Percentiles rank a stretch among this genome's conserved stretches.
Conservation (phyloP, 441 rosid genomes). For the Eugenia klotzschiana region DNA sequence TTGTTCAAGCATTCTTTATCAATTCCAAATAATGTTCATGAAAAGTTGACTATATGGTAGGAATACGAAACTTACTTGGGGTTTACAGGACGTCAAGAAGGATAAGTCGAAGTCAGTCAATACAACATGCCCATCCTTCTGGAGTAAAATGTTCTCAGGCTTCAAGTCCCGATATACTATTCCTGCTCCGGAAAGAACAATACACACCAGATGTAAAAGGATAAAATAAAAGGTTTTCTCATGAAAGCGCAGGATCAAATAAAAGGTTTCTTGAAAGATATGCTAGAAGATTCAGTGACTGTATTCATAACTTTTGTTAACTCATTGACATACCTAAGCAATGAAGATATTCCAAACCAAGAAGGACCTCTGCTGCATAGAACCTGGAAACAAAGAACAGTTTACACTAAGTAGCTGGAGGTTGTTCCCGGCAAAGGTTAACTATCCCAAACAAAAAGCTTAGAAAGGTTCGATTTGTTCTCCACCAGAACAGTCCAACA, state of each 20-base stretch:
- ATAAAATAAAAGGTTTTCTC: not conserved
- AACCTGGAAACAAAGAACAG: conserved; percentile 41
- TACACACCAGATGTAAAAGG: not conserved
- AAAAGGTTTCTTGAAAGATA: not conserved
- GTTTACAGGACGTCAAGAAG: conserved; percentile 63
- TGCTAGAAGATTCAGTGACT: not conserved
- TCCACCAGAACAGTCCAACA: not conserved
- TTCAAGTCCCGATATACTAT: conserved; percentile 83
- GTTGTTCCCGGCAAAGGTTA: not conserved
- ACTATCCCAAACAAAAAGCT: not conserved
- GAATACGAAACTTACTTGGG: conserved; percentile 37
- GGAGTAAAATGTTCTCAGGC: conserved; percentile 87
- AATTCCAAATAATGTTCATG: not conserved
- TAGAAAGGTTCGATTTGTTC: not conserved
- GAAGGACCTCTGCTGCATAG: conserved; percentile 83
- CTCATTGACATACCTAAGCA: conserved; percentile 57
- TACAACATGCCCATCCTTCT: conserved; percentile 73
- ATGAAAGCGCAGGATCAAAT: not conserved
- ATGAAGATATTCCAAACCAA: conserved; percentile 89
- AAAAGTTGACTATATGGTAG: not conserved
- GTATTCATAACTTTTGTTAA: not conserved
- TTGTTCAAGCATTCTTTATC: not conserved
- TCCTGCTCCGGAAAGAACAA: conserved; percentile 25
- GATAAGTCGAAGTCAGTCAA: conserved; percentile 90
- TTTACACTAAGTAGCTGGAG: not conserved